phyloP scores from a whole-genome alignment of 139 green algal species.

The Limnomonas spitsbergensis region DNA sequence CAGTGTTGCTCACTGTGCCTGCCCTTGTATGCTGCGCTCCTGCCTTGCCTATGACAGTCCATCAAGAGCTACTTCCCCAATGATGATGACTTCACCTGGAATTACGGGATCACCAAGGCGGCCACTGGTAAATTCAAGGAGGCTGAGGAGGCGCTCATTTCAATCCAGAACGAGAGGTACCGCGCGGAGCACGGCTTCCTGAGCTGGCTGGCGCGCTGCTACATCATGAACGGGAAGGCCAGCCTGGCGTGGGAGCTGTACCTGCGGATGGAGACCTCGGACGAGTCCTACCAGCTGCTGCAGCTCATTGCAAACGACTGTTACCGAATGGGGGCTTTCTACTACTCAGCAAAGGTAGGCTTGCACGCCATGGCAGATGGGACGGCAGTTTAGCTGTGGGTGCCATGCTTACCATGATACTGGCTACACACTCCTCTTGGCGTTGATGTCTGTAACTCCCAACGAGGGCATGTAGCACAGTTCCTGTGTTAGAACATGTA shows the following conservation, averaged over 20 bases:
- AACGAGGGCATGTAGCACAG: too few relatives aligned
- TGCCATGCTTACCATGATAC: too few relatives aligned
- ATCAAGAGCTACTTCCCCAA: conserved; percentile 41
- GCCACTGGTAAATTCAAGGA: conserved; percentile 67
- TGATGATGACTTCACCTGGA: conserved; percentile 85
- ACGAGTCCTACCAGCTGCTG: conserved; percentile 60
- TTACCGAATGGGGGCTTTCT: conserved; percentile 78
- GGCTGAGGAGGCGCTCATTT: conserved; percentile 66
- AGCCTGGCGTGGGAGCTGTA: conserved; percentile 77
- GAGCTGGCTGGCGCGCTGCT: conserved; percentile 69
- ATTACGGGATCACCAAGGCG: conserved; percentile 72
- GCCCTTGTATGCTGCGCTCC: too few relatives aligned
- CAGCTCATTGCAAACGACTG: conserved; percentile 81
- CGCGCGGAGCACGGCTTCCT: conserved; percentile 59
- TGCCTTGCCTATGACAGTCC: not conserved
- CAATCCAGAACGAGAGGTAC: conserved; percentile 62
- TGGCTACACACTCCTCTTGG: too few relatives aligned
- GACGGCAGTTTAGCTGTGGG: too few relatives aligned
- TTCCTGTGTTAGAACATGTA: too few relatives aligned
- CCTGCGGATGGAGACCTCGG: conserved; percentile 56
- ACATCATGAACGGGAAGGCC: conserved; percentile 69
- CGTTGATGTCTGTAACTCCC: too few relatives aligned
- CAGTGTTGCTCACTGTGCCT: too few relatives aligned
- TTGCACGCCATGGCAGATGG: not conserved
- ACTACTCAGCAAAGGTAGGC: conserved; percentile 60